Conservation (phyloP, 495 filamentous ascomycete genomes). For the Trichocladium uniseriatum region DNA sequence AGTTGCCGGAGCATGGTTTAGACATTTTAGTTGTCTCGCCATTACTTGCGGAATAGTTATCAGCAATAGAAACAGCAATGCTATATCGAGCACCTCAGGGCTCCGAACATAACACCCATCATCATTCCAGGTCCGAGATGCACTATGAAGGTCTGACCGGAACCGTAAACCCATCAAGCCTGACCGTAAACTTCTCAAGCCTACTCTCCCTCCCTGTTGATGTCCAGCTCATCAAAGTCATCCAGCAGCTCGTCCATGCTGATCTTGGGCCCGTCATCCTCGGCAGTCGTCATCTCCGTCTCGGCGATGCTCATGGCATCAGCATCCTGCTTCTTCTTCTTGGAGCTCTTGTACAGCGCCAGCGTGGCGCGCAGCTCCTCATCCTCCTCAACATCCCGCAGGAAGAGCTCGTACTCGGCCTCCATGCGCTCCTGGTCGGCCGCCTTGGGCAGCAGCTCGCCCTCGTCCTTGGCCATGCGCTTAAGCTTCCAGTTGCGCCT, state of each 20-base stretch:
- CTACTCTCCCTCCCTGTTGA: no score
- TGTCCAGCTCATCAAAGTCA: conserved; percentile 75
- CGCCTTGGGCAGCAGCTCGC: conserved; percentile 66
- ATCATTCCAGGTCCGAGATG: no score
- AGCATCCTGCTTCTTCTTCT: conserved; percentile 29
- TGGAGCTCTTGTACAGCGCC: conserved; percentile 68
- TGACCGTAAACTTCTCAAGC: no score
- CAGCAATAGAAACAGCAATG: no score
- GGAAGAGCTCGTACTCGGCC: conserved; percentile 90
- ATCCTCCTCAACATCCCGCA: conserved; percentile 94
- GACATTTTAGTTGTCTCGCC: no score
- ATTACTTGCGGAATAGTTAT: no score
- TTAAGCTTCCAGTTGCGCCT: conserved; percentile 83
- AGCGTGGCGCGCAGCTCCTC: conserved; percentile 73
- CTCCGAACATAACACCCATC: no score
- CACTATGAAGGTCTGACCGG: no score
- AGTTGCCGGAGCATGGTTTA: no score
- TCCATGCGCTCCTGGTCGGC: conserved; percentile 78
- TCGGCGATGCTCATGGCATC: conserved; percentile 54
- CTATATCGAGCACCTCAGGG: no score
- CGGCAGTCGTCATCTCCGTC: conserved; percentile 58
- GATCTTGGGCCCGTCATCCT: conserved; percentile 66
- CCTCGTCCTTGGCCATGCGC: conserved; percentile 84
- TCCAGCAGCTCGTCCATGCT: conserved; percentile 78
- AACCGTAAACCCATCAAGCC: no score